phyloP scores from a whole-genome alignment of 768 basidiomycete species.

The Lentinula aciculospora region DNA sequence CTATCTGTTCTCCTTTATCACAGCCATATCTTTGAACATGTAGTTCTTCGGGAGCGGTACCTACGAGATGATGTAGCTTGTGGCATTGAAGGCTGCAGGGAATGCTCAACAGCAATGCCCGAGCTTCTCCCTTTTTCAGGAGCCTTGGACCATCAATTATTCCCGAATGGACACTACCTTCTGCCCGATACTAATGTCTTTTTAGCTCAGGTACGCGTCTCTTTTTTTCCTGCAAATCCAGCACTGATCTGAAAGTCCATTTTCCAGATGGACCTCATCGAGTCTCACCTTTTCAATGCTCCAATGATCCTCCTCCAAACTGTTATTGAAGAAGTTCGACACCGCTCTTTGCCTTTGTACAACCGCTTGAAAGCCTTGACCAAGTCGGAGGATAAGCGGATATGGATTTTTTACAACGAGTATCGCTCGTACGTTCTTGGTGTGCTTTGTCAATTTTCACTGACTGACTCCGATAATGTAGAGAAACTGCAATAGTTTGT shows the following conservation, averaged over 20 bases:
- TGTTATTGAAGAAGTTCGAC: slow-evolving; percentile 93
- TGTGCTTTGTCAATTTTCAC: neutral
- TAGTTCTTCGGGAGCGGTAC: slow-evolving; percentile 91
- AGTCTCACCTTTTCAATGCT: slow-evolving; percentile 65
- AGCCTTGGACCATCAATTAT: slow-evolving; percentile 47
- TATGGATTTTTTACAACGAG: slow-evolving; percentile 86
- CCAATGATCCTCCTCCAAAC: slow-evolving; percentile 93
- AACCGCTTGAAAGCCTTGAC: slow-evolving; percentile 86
- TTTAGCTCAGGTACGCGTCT: slow-evolving; percentile 71
- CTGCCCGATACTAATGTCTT: slow-evolving; percentile 96
- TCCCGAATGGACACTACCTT: slow-evolving; percentile 70
- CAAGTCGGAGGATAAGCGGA: slow-evolving; percentile 79
- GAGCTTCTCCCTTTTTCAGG: slow-evolving; percentile 55
- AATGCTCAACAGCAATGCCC: slow-evolving; percentile 43
- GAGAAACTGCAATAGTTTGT: slow-evolving; percentile 75
- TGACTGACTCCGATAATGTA: slow-evolving; percentile 20
- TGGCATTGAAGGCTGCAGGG: slow-evolving; percentile 65
- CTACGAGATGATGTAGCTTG: slow-evolving; percentile 89
- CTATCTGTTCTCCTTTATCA: neutral
- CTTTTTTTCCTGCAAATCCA: slow-evolving; percentile 7
- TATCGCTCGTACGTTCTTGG: slow-evolving; percentile 60
- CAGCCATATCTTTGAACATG: neutral
- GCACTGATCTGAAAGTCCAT: neutral
- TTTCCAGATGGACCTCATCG: slow-evolving; percentile 86
- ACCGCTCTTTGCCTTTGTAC: slow-evolving; percentile 87